Base-by-base conservation (phyloP, 768 basidiomycete genomes). In the Boletellus emodensis region DNA sequence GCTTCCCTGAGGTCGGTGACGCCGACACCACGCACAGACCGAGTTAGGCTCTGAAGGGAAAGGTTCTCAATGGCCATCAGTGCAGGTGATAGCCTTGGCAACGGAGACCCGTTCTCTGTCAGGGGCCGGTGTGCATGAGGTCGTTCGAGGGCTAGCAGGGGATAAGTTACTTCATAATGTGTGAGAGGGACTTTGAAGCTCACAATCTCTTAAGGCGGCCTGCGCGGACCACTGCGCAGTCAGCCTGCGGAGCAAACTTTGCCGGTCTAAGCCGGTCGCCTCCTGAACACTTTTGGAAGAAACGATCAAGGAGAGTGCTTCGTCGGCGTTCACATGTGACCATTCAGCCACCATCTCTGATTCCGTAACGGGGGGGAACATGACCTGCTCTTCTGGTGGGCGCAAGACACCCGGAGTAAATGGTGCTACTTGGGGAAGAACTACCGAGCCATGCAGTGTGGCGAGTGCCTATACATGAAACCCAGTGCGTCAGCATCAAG, bases 11-110 rank as follows among this genome's bases (percentile, higher is more conserved):
- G 75, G 63, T 94, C 92, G 1, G 82, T 84, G 20, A 95, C 92
- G 20, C 93, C 94, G 14, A 95, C 83, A 0, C 86, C 85, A 51
- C 86, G 79, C 3, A 81, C 81, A 4, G 89, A 87, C 49, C 89
- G 80, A 17, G 87, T 80, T 49, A 95, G 70, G 61, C 90, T 92
- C 63, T 90, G 88, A 49, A 92, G 74, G 6, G 94, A 95, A 32
- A 90, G 74, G 65, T 95, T 95, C 60, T 94, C 89, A 46, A 90
- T 88, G 57, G 89, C 85, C 90, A 94, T 95, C 54, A 95, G 72
- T 14, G 86, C 84, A 32, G 90, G 90, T 6, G 90, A 87, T 32
- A 93, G 81, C 63, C 83, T 89, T 46, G 90, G 77, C 38, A 92
- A 76, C 3, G 88, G 85, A 2, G 87, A 82, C 36, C 85, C 71